phyloP scores from a whole-genome alignment of 2,329 filamentous ascomycete species.

The Alternaria panax region DNA sequence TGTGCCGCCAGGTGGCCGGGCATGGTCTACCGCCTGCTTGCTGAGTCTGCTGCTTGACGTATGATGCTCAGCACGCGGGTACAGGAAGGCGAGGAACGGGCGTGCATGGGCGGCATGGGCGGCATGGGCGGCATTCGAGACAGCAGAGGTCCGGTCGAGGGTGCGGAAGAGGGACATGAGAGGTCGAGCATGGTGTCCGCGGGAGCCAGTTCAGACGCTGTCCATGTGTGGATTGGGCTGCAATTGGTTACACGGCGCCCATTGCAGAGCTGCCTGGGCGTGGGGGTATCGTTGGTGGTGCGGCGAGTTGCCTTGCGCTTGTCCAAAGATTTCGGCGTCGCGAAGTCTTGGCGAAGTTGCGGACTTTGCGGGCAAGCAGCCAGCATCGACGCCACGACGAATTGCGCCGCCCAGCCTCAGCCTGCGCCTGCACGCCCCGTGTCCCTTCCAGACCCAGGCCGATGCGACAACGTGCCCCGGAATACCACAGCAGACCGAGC shows the following conservation, averaged over 20 bases:
- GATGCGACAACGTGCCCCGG: background rate
- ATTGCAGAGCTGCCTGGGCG: slow-evolving; percentile 18
- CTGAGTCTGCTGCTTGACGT: slow-evolving; percentile 28
- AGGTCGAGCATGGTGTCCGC: slow-evolving; percentile 65
- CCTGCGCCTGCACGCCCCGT: background rate
- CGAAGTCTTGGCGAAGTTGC: slow-evolving; percentile 18
- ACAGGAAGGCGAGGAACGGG: slow-evolving; percentile 46
- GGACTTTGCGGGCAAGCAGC: slow-evolving; percentile 14
- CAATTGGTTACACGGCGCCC: slow-evolving; percentile 24
- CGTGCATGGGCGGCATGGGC: slow-evolving; percentile 49
- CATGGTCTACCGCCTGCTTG: slow-evolving; percentile 23
- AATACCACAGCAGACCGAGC: background rate
- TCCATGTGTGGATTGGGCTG: slow-evolving; percentile 20
- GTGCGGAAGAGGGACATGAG: slow-evolving; percentile 70
- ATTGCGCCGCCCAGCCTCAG: slow-evolving; percentile 8
- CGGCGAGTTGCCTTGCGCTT: background rate
- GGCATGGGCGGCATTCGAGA: slow-evolving; percentile 54
- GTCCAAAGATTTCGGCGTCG: slow-evolving; percentile 18
- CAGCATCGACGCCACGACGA: slow-evolving; percentile 7
- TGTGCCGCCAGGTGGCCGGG: slow-evolving; percentile 4
- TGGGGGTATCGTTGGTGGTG: slow-evolving; percentile 9
- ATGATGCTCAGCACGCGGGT: slow-evolving; percentile 23
- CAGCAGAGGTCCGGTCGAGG: slow-evolving; percentile 61
- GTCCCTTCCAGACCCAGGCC: background rate
- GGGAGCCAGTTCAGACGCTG: slow-evolving; percentile 21